Base-by-base conservation (phyloP, 352 stramenopile genomes). In the Phytophthora pseudosyringae region DNA sequence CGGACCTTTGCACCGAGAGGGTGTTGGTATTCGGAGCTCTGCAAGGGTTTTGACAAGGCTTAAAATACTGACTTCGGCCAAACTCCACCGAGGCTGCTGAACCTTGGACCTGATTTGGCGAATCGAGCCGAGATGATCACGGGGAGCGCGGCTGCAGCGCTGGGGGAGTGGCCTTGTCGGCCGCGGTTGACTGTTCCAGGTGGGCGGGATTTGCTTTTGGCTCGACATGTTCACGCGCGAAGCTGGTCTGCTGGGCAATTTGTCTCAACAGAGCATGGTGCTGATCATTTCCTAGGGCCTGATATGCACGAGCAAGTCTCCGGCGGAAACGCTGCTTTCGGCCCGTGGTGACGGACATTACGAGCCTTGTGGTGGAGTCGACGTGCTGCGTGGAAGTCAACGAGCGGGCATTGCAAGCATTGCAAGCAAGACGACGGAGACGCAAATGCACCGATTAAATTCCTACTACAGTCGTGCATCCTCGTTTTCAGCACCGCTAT, bases 121-220 rank as follows among this genome's bases (percentile, higher is more conserved):
- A 38, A 21, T 21, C 21, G 21, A n/a, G 10, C 31, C 8, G 29
- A 13, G 31, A 52, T 39, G 45, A 52, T 52, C 48, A 55, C 48
- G 48, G 28, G 21, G 13, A 43, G 18, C 49, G 49, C 49, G 49
- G 49, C 49, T 45, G 49, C 33, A 33, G 32, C 25, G n/a, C 4
- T 32, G 48, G 16, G n/a, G 33, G 32, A 41, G 48, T 55, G 33
- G 45, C 44, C 48, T 45, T 38, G 21, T 21, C 21, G 21, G 21
- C 21, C 21, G 21, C 21, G 21, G 21, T 21, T 21, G 21, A 21
- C 21, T 21, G 1, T 21, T 21, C 21, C 21, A 21, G 21, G 21
- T 21, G 21, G 21, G 49, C 35, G 13, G 32, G 33, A 36, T 57
- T 9, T 6, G 28, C 44, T 50, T 36, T 11, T 45, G 21, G 35